Evolutionary conservation across 495 filamentous ascomycete genomes (phyloP), one percentile per base, ranked within the genome.

Genomic region (Thozetella sp.): DNA sequence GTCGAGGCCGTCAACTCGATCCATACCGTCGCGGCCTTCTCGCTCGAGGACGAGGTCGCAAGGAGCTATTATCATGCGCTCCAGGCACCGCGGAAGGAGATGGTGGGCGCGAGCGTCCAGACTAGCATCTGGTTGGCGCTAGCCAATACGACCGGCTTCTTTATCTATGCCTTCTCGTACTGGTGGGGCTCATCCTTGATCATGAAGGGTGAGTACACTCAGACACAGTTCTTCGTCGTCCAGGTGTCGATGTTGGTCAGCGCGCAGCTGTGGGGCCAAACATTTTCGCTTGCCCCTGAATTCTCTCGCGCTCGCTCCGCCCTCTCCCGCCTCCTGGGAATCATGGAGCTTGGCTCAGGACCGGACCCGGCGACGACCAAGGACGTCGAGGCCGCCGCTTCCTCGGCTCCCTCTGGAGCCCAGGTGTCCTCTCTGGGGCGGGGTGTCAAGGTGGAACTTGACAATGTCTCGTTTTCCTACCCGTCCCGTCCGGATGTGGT

Each of bases 1-100:
- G 92, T 90, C 65, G 93, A 97, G 69, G 92, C 92, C 22, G 91
- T 89, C 22, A 86, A 86, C 23, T 88, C 92, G 23, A 96, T 96
- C 68, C 87, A 91, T 25, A 97, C 93, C 24, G 91, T 97, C 2
- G 91, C 92, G 15, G 88, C 87, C 22, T 78, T 96, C 30, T 63
- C 61, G 0, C 67, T 66, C 22, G 71, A 73, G 62, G 64, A 74
- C 0, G 91, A 96, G 66, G 92, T 97, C 2, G 83, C 87, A 72
- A 57, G 74, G n/a, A 75, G 84, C 22, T 97, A 97, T 67, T 9
- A 51, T 13, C 54, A 54, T 6, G 23, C 57, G 37, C 56, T 70
- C 12, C 30, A 56, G 6, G 53, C 12, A 11, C 53, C 59, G 25
- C 52, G 58, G 22, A 53, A 61, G 24, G 59, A 58, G 20, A 65